Conservation (phyloP, 2,329 filamentous ascomycete genomes). For the Ambrosiella xylebori region DNA sequence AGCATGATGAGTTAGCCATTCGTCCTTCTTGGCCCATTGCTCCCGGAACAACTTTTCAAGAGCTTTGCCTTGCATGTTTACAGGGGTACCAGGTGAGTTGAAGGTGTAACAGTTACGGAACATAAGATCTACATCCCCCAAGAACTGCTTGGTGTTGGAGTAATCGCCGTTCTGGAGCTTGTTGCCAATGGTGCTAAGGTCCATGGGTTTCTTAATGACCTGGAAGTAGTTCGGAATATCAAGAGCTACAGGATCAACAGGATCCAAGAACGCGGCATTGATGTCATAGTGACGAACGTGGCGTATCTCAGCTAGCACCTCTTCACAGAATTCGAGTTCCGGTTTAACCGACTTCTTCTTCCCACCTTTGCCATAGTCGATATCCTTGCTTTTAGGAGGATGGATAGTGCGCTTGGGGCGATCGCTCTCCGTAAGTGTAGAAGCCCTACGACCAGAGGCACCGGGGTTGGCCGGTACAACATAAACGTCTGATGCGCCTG, state of each 20-base stretch:
- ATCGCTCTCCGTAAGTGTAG: constrained; percentile 54
- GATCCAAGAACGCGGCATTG: constrained; percentile 59
- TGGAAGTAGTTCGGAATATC: constrained; percentile 89
- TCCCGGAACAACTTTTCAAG: constrained; percentile 59
- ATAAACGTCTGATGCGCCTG: constrained; percentile 38
- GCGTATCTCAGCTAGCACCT: constrained; percentile 60
- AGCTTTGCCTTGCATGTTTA: constrained; percentile 53
- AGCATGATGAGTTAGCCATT: constrained; percentile 64
- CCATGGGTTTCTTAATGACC: constrained; percentile 94
- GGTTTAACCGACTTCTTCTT: constrained; percentile 84
- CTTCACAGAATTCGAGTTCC: constrained; percentile 79
- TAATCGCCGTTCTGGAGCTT: constrained; percentile 71
- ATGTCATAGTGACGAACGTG: constrained; percentile 51
- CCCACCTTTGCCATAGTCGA: constrained; percentile 60
- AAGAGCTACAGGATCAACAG: constrained; percentile 84
- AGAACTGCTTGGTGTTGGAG: constrained; percentile 66
- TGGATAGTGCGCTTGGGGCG: constrained; percentile 89
- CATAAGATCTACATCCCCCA: constrained; percentile 65
- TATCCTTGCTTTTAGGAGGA: constrained; percentile 73
- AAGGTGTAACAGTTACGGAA: constrained; percentile 85
- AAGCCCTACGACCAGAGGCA: constrained; percentile 72
- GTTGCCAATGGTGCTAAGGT: constrained; percentile 61
- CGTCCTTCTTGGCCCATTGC: constrained; percentile 62
- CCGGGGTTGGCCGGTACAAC: constrained; percentile 62
- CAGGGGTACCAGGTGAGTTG: constrained; percentile 58